phyloP scores from a whole-genome alignment of 1,284 basidiomycete species.

The Afroboletus lepidellus region DNA sequence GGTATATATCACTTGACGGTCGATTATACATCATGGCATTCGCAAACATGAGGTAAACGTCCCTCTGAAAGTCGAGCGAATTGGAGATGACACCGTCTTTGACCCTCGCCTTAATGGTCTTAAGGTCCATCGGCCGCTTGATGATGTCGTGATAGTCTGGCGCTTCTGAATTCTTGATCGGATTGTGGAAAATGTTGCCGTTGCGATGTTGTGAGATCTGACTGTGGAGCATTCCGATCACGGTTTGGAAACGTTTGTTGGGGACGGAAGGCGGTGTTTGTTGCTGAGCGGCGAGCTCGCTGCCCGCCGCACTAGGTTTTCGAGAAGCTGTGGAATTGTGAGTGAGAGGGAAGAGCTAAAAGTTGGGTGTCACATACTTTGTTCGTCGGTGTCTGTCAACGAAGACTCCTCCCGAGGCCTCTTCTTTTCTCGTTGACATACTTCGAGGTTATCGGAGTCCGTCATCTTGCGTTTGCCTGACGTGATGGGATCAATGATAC shows the following conservation, averaged over 20 bases:
- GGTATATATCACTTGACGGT: constrained; percentile 77
- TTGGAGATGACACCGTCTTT: constrained; percentile 80
- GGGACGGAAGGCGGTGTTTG: constrained; percentile 37
- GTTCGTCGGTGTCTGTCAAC: constrained; percentile 57
- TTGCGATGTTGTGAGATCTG: constrained; percentile 82
- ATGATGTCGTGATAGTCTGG: constrained; percentile 90
- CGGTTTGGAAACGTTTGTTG: constrained; percentile 74
- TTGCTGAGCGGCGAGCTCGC: constrained; percentile 24
- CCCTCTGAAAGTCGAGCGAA: constrained; percentile 84
- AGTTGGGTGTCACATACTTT: constrained; percentile 36
- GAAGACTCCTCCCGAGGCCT: constrained; percentile 62
- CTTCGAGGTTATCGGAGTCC: constrained; percentile 48
- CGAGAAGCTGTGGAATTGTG: constrained; percentile 24
- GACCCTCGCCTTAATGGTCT: constrained; percentile 80
- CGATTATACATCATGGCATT: constrained; percentile 96
- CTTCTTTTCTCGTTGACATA: constrained; percentile 59
- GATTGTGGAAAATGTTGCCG: constrained; percentile 88
- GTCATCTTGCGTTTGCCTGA: constrained; percentile 70
- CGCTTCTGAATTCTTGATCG: constrained; percentile 84
- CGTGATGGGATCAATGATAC: background rate
- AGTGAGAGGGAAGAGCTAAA: background rate
- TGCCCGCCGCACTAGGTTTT: constrained; percentile 15
- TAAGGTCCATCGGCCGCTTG: constrained; percentile 89
- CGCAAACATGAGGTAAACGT: constrained; percentile 90
- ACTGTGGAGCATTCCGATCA: constrained; percentile 77